Conservation (phyloP, 306 rosid genomes). For the Sechiopsis laciniata region DNA sequence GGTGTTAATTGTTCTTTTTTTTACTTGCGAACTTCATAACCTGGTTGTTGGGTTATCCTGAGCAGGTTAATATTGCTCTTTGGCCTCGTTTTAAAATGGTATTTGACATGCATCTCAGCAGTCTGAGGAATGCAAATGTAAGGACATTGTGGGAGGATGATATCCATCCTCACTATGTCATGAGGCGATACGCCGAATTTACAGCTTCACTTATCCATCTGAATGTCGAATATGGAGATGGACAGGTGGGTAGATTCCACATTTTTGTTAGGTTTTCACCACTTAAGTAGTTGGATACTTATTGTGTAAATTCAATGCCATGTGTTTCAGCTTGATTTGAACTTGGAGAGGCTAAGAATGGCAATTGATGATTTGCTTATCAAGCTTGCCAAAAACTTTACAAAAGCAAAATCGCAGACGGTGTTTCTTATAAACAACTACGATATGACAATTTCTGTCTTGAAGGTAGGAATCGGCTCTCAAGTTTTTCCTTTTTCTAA, state of each 20-base stretch:
- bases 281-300: not conserved
- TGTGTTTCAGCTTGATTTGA: conserved; percentile 72
- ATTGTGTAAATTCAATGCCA: conserved; percentile 13
- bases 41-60: conserved; percentile 28
- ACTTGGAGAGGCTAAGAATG: conserved; percentile 88
- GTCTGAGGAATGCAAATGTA: conserved; percentile 80
- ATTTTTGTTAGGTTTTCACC: not conserved
- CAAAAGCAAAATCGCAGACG: conserved; percentile 64
- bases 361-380: conserved; percentile 86
- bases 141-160: conserved; percentile 95
- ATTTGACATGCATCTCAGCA: conserved; percentile 90
- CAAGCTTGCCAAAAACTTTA: conserved; percentile 86
- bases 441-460: conserved; percentile 87
- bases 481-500: conserved; percentile 10
- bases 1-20: not conserved
- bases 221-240: conserved; percentile 85
- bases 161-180: conserved; percentile 95
- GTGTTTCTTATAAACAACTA: conserved; percentile 94
- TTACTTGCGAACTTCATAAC: conserved; percentile 6
- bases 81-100: conserved; percentile 99
- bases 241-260: conserved; percentile 49
- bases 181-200: conserved; percentile 97
- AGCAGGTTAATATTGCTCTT: conserved; percentile 77
- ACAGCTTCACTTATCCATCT: conserved; percentile 90
- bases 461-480: conserved; percentile 56